Percentiles rank a stretch among this genome's conserved stretches.
Evolutionary conservation across 2,329 filamentous ascomycete genomes (phyloP).

Genomic region (Epichloe gansuensis): DNA sequence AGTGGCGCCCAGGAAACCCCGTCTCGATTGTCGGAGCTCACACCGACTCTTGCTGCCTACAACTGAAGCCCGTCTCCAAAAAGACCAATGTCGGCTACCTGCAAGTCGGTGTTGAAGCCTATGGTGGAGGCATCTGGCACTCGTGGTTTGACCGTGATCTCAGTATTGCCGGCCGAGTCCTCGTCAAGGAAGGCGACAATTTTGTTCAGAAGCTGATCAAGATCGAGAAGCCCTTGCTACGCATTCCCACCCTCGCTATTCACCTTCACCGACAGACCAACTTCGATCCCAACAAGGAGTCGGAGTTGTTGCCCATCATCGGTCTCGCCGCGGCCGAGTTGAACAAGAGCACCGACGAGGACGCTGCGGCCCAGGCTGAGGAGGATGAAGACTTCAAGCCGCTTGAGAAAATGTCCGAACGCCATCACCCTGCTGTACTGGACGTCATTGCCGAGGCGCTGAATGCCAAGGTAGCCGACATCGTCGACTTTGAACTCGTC

Average conservation of each 20-base stretch:
- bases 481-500: conserved; percentile 92
- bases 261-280: conserved; percentile 77
- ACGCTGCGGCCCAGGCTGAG: conserved; percentile 25
- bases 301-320: conserved; percentile 84
- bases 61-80: conserved; percentile 89
- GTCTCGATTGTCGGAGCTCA: conserved; percentile 91
- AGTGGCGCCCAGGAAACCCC: conserved; percentile 85
- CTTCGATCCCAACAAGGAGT: conserved; percentile 95
- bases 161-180: conserved; percentile 74
- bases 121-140: conserved; percentile 94
- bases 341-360: conserved; percentile 53
- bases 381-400: conserved; percentile 53
- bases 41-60: conserved; percentile 85
- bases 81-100: conserved; percentile 76
- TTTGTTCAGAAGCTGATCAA: conserved; percentile 80
- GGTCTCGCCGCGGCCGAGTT: conserved; percentile 80
- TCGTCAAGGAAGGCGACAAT: conserved; percentile 60
- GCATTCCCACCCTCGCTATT: conserved; percentile 87
- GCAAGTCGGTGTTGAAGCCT: conserved; percentile 92
- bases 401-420: conserved; percentile 61
- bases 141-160: conserved; percentile 97
- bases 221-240: conserved; percentile 76
- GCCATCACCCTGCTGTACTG: conserved; percentile 81
- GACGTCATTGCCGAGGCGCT: conserved; percentile 74
- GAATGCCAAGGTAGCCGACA: conserved; percentile 52